Base-by-base conservation (phyloP, 257 asterid genomes). In the Anisodus tanguticus region DNA sequence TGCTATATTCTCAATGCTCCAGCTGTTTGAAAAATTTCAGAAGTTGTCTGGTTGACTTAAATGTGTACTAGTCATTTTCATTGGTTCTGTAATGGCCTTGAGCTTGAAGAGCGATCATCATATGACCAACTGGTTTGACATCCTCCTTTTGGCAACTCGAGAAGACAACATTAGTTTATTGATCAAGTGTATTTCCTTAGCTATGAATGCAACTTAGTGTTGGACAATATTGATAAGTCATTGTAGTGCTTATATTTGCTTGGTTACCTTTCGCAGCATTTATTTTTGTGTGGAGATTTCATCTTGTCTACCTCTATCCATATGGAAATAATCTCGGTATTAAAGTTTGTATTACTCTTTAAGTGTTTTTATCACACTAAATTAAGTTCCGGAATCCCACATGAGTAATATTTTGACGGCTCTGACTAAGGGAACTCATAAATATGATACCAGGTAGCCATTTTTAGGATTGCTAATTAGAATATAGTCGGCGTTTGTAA, bases 31-130 rank as follows among this genome's bases (percentile, higher is more conserved):
- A 87, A 89, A 76, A 82, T n/a, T 82, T 76, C 81, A 91, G 92
- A 90, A 89, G 86, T 82, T 86, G 85, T 90, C 81, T 88, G 84
- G 82, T 89, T 70, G 90, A 85, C 90, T 78, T 87, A 78, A 85
- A 83, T 64, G 80, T 86, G 87, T 91, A 85, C 80, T 83, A 85
- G 82, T 60, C 80, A 84, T 82, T 76, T 84, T 88, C 69, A 62
- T 87, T 87, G 91, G 89, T 86, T 89, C 87, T 89, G 85, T 89
- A 87, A 82, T 85, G 84, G 83, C 86, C 82, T 89, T 70, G 3
- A 83, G 88, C 88, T 86, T 86, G 72, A 57, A 86, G 88, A 84
- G 88, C 90, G 87, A 88, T 76, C 85, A 58, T 88, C 89, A 90
- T 88, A 90, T 89, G 88, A 80, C 91, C 86, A 88, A 86, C 82